Evolutionary conservation across 2,329 filamentous ascomycete genomes (phyloP).

Genomic region (Reticulascus tulasneorum): DNA sequence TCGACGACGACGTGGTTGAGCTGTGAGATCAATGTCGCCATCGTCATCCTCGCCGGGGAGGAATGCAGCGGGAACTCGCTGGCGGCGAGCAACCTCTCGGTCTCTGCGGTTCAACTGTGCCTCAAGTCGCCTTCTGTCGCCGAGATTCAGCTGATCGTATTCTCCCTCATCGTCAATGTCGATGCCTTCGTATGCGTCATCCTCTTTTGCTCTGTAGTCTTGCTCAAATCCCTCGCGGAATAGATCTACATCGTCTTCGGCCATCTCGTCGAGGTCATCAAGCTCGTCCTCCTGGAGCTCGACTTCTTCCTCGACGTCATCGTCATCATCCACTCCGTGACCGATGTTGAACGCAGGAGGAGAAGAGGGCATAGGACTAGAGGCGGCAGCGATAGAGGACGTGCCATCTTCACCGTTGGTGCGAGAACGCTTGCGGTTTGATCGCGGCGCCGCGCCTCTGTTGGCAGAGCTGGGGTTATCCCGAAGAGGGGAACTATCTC

Average conservation of each 20-base stretch:
- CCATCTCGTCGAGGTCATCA: constrained; percentile 76
- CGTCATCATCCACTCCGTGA: constrained; percentile 65
- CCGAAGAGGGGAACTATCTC: constrained; percentile 74
- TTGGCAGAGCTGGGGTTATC: constrained; percentile 80
- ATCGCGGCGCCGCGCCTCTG: constrained; percentile 56
- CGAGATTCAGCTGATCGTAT: constrained; percentile 65
- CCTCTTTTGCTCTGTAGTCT: constrained; percentile 65
- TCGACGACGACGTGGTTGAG: constrained; percentile 78
- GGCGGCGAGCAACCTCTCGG: constrained; percentile 62
- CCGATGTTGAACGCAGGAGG: constrained; percentile 62
- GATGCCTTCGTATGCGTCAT: constrained; percentile 65
- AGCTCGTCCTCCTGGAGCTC: constrained; percentile 70
- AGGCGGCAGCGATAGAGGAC: constrained; percentile 48
- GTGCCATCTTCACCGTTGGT: constrained; percentile 46
- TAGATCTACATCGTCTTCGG: constrained; percentile 75
- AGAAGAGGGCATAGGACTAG: constrained; percentile 64
- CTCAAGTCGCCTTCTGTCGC: constrained; percentile 66
- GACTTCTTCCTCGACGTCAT: constrained; percentile 68
- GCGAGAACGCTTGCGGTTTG: constrained; percentile 53
- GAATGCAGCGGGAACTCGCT: constrained; percentile 68
- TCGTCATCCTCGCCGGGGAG: constrained; percentile 81
- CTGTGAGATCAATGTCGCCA: constrained; percentile 76
- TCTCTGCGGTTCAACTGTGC: constrained; percentile 71
- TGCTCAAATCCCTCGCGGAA: constrained; percentile 71
- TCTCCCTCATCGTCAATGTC: constrained; percentile 77